Base-by-base conservation (phyloP, 2,329 filamentous ascomycete genomes). In the Magnaporthales sp. region DNA sequence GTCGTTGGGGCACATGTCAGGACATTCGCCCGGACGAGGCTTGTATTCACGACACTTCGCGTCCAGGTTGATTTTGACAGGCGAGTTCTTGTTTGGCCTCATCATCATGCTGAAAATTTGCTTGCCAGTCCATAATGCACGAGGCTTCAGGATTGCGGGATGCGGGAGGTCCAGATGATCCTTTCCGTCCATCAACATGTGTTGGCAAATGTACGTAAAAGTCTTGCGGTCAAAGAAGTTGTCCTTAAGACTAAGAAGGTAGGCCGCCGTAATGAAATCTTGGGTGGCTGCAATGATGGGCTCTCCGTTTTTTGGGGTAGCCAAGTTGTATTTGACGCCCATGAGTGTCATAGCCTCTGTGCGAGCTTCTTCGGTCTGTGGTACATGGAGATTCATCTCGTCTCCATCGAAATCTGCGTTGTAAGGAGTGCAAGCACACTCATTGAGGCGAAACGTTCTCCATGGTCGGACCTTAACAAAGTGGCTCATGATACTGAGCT, bases 331-430 rank as follows among this genome's bases (percentile, higher is more conserved):
- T 79, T 97, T 97, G 67, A 99, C 93, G 58, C 95, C 95, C 95
- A 99, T 99, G 63, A 99, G 81, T 71, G 94, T 93, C 73, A 96
- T 96, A 0, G 95, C 95, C 78, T 99, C 95, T 2, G 94, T 92
- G 67, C 95, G 87, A 11, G 95, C 94, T 78, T 99, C 95, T 79
- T 99, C 95, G 0, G 95, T 98, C 75, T 99, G 95, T 2, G 95
- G 95, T 19, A 99, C 93, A 78, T 99, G 95, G 63, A 99, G 80
- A 73, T 99, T 99, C 95, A 99, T 99, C 77, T 99, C 95, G 72
- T 99, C 95, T 68, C 95, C 95, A 73, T 99, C 95, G 72, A 99
- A 99, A 85, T 99, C 95, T 67, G 95, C 95, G 72, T 99, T 99
- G 83, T 99, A 99, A 3, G 95, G 95, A 69, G 91, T 93, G 78